Evolutionary conservation across 148 eudicot genomes (phyloP).

Genomic region (Silene conica): DNA sequence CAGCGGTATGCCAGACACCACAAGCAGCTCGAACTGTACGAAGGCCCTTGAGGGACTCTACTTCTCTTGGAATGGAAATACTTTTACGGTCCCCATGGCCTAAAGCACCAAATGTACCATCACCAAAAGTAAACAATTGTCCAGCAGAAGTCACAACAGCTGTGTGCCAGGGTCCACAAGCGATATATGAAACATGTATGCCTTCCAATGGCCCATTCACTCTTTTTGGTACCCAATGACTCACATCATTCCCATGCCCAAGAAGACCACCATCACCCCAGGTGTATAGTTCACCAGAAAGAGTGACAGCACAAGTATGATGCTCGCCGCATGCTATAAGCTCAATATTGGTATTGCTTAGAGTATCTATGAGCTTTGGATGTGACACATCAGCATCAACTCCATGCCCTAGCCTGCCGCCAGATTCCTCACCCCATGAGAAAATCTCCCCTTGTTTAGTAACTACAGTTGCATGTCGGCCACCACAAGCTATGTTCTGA

Average conservation of each 20-base stretch:
- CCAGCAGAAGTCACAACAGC: conserved; percentile 98
- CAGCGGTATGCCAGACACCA: conserved; percentile 99
- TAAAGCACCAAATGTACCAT: conserved; percentile 92
- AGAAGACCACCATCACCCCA: conserved; percentile 97
- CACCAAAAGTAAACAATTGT: conserved; percentile 91
- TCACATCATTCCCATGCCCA: conserved; percentile 93
- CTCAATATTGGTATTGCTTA: conserved; percentile 81
- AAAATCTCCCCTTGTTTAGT: conserved; percentile 97
- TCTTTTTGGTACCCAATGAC: conserved; percentile 92
- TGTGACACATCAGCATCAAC: conserved; percentile 87
- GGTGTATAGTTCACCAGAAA: conserved; percentile 92
- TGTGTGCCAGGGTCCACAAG: conserved; percentile 99
- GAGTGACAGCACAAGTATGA: conserved; percentile 93
- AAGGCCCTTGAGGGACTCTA: conserved; percentile 88
- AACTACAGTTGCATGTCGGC: conserved; percentile 82
- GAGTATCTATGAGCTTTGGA: conserved; percentile 88
- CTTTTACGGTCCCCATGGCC: conserved; percentile 91
- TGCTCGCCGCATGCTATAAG: conserved; percentile 93
- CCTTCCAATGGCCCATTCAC: conserved; percentile 95
- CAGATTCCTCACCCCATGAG: conserved; percentile 94
- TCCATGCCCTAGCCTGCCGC: conserved; percentile 96
- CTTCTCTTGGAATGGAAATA: conserved; percentile 78
- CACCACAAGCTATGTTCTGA: conserved; percentile 96
- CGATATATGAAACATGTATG: conserved; percentile 82
- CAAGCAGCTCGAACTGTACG: conserved; percentile 91